A percentile compares a stretch with the other conserved stretches of the same genome.
Evolutionary conservation across 768 basidiomycete species (phyloP).

Genomic region (Trametes coccinea): DNA sequence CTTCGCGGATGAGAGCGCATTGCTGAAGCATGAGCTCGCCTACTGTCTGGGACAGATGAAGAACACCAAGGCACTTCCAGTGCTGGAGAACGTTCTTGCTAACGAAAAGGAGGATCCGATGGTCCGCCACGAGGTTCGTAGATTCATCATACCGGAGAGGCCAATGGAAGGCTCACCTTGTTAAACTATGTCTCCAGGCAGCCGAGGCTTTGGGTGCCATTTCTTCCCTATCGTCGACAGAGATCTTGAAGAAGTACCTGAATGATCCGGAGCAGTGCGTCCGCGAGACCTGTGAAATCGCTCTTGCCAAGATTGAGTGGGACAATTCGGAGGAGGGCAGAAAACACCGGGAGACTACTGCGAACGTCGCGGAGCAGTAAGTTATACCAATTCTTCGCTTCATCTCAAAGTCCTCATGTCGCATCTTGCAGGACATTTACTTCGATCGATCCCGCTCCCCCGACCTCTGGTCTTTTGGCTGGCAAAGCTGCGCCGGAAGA

Average conservation of each 20-base stretch:
- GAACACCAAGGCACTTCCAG: slow-evolving; percentile 67
- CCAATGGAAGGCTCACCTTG: neutral
- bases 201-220: slow-evolving; percentile 99
- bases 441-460: slow-evolving; percentile 89
- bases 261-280: slow-evolving; percentile 72
- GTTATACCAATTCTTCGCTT: neutral
- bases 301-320: slow-evolving; percentile 93
- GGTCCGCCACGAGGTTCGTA: slow-evolving; percentile 91
- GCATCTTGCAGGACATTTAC: slow-evolving; percentile 57
- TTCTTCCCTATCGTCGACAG: slow-evolving; percentile 62
- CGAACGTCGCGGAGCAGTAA: slow-evolving; percentile 16
- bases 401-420: neutral
- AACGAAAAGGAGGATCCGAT: slow-evolving; percentile 81
- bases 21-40: slow-evolving; percentile 96
- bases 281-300: slow-evolving; percentile 96
- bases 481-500: slow-evolving; percentile 55
- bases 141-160: neutral
- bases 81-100: slow-evolving; percentile 73
- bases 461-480: slow-evolving; percentile 61
- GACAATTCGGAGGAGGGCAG: slow-evolving; percentile 77
- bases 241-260: slow-evolving; percentile 70
- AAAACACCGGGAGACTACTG: slow-evolving; percentile 36
- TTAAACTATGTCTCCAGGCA: slow-evolving; percentile 49
- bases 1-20: slow-evolving; percentile 81
- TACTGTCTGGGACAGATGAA: slow-evolving; percentile 96